phyloP scores from a whole-genome alignment of 2,329 filamentous ascomycete species.

The Cladosporium sp. region DNA sequence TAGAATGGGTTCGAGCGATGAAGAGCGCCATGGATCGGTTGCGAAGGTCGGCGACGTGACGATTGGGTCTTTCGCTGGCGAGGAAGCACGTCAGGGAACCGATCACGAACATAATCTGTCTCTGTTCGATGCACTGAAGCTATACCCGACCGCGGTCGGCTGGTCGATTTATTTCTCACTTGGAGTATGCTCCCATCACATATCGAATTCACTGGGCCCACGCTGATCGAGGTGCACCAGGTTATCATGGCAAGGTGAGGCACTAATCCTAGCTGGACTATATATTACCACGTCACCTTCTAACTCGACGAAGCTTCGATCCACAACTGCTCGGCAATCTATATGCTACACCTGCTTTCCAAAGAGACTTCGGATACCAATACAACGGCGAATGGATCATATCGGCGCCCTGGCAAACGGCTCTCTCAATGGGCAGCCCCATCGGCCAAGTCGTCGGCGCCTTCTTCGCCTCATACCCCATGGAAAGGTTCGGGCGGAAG shows the following conservation, averaged over 20 bases:
- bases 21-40: not conserved
- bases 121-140: constrained; percentile 32
- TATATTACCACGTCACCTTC: not conserved
- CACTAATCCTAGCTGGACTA: not conserved
- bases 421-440: constrained; percentile 46
- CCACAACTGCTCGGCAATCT: constrained; percentile 59
- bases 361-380: constrained; percentile 49
- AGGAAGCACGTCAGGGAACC: constrained; percentile 21
- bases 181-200: constrained; percentile 37
- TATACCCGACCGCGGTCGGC: constrained; percentile 41
- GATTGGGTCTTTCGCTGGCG: constrained; percentile 24
- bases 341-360: constrained; percentile 54
- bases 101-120: constrained; percentile 24
- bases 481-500: constrained; percentile 30
- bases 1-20: not conserved
- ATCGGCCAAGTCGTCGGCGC: constrained; percentile 53
- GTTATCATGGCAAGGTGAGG: constrained; percentile 43
- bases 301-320: constrained; percentile 47
- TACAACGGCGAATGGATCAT: constrained; percentile 37
- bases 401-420: constrained; percentile 35
- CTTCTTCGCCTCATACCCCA: constrained; percentile 33
- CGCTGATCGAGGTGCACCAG: not conserved
- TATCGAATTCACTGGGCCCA: not conserved
- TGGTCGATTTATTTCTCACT: constrained; percentile 57
- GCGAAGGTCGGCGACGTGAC: not conserved